A percentile compares a stretch with the other conserved stretches of the same genome.
Evolutionary conservation across 495 filamentous ascomycete genomes (phyloP).

Genomic region (Pseudoneurospora amorphoporcata): DNA sequence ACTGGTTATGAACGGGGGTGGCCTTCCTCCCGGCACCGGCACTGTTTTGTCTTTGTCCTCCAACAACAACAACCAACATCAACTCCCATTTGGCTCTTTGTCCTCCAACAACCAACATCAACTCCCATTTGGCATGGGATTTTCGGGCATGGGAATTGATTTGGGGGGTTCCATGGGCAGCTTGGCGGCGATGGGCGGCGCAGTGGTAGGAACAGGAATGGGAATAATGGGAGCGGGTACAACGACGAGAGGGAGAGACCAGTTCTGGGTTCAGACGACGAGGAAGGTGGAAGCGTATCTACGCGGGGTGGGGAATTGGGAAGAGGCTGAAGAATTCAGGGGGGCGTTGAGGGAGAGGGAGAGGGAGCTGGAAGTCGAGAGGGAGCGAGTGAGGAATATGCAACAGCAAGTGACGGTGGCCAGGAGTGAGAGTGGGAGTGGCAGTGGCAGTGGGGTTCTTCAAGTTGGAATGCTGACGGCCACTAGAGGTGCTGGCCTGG

Average conservation of each 20-base stretch:
- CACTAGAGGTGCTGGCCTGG: too few species aligned
- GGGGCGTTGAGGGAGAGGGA: not conserved
- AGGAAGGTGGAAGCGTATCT: constrained; percentile 13
- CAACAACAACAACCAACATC: not conserved
- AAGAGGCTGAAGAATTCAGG: constrained; percentile 13
- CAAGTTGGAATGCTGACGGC: too few species aligned
- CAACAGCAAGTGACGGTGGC: too few species aligned
- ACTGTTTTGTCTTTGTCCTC: not conserved
- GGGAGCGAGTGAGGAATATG: not conserved
- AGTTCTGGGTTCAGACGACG: constrained; percentile 23
- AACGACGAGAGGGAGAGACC: constrained; percentile 5
- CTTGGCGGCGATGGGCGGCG: not conserved
- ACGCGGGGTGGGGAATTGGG: constrained; percentile 5
- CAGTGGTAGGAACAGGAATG: not conserved
- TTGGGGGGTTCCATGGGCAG: too few species aligned
- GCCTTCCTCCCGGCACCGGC: not conserved
- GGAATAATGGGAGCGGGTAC: not conserved
- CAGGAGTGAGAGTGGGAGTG: not conserved
- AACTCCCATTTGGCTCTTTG: not conserved
- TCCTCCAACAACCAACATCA: too few species aligned
- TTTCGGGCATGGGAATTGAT: not conserved
- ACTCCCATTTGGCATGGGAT: not conserved
- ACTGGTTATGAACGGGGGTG: constrained; percentile 1
- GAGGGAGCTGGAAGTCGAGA: not conserved
- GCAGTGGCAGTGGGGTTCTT: too few species aligned